Evolutionary conservation across 352 stramenopile species (phyloP), one percentile per base, ranked within the genome.

Genomic region (Globisporangium acanthophoron): DNA sequence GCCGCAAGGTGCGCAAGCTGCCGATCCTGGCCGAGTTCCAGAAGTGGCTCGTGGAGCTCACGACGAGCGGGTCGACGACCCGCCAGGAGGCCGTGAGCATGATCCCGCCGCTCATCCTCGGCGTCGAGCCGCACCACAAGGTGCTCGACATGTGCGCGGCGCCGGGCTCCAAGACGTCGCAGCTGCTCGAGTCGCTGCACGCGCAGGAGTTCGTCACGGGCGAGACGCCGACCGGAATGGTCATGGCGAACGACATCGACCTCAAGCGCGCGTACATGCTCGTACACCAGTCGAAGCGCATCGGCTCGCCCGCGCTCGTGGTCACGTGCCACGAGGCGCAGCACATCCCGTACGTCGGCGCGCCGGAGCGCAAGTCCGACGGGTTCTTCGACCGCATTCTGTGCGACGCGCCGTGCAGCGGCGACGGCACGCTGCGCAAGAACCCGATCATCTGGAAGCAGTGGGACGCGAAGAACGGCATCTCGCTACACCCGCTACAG

Each of bases 11-110:
- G 41, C 89, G 94, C 60, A 96, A 98, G 67, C 84, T 98, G 51
- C 75, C 86, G 59, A 84, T 89, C 29, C 72, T 98, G 3, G 81
- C 92, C 58, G 78, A 95, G 52, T 97, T 99, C 57, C 94, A 99
- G 71, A 85, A 97, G 47, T 99, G 94, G 91, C 85, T 99, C 21
- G 95, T 98, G 27, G 84, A 94, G 53, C 81, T 99, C 45, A 97
- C 89, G 15, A 78, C 96, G 62, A 88, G 82, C 47, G 96, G 97
- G 37, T 96, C 82, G 53, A 96, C 99, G 53, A 99, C 96, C 21
- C 91, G 98, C 43, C 97, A 99, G 74, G 98, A 99, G 67, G 85
- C 97, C 5, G 98, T 98, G 56, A 98, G 88, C 64, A 99, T 99
- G 97, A 96, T 99, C 54, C 97, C 97, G 20, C 97, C 97, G 21